These are phyloP conservation scores for Brettanomyces naardenensis DNA, from an alignment of 805 yeast species.

Conservation along the genomic window DNA sequence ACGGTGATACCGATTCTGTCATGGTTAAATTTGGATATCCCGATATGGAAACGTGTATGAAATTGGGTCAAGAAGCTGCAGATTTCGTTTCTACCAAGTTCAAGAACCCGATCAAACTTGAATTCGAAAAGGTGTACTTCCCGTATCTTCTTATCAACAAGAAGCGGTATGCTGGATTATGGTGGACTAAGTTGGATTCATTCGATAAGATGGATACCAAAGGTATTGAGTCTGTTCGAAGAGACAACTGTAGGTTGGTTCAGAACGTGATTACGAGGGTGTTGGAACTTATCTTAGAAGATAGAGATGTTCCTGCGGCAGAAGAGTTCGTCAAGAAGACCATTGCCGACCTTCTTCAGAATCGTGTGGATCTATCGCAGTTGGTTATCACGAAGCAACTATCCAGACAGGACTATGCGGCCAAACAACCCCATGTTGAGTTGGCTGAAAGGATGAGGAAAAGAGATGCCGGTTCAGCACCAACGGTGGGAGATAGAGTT, in stretches of 20 bases:
- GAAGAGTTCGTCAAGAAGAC: conserved; percentile 77
- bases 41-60: conserved; percentile 81
- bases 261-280: conserved; percentile 93
- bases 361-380: conserved; percentile 86
- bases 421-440: conserved; percentile 96
- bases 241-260: conserved; percentile 94
- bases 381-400: conserved; percentile 90
- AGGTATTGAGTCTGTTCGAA: conserved; percentile 96
- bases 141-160: conserved; percentile 93
- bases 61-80: conserved; percentile 91
- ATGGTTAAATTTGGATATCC: conserved; percentile 93
- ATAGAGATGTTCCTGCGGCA: conserved; percentile 80
- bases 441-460: conserved; percentile 92
- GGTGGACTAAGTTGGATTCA: conserved; percentile 90
- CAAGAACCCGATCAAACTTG: conserved; percentile 82
- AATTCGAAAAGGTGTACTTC: conserved; percentile 92
- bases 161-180: conserved; percentile 94
- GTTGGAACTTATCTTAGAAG: conserved; percentile 74
- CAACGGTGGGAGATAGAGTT: conserved; percentile 94
- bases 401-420: conserved; percentile 84
- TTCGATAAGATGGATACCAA: conserved; percentile 97
- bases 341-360: conserved; percentile 84
- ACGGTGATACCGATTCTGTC: conserved; percentile 99
- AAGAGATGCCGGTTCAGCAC: conserved; percentile 97
- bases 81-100: conserved; percentile 72